Percentiles rank a stretch among this genome's conserved stretches.
These are phyloP conservation scores for Silene noctiflora DNA, from an alignment of 179 eudicot genomes.

Conservation along the genomic window DNA sequence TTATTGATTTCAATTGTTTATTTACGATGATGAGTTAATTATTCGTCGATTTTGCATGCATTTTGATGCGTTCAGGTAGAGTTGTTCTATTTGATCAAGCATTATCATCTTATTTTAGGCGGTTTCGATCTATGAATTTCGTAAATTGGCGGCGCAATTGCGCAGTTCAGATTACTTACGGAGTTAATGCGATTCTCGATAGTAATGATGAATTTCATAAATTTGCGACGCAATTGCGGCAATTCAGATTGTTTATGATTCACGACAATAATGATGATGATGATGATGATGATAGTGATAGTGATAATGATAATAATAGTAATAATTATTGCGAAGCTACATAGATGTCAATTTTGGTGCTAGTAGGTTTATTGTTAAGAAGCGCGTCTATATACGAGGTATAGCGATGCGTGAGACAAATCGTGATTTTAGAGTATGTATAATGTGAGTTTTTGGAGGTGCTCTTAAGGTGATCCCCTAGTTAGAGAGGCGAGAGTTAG, in stretches of 20 bases:
- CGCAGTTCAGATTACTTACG: background rate
- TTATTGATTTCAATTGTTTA: background rate
- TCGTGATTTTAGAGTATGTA: no score
- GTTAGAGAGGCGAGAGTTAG: no score
- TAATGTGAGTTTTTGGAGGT: no score
- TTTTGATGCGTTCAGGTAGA: background rate
- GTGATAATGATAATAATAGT: no score
- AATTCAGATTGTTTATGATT: no score
- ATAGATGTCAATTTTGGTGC: background rate
- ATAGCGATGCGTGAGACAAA: no score
- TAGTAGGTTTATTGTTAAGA: background rate
- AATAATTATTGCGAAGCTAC: no score
- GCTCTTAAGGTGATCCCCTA: no score
- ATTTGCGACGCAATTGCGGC: background rate
- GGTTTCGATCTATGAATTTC: background rate
- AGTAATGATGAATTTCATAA: background rate
- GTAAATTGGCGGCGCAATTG: no score
- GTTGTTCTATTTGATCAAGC: background rate
- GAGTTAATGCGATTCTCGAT: background rate
- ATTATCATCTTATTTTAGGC: background rate
- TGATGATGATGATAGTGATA: no score
- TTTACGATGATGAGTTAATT: background rate
- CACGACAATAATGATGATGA: no score
- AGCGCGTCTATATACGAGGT: no score
- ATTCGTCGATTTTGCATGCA: background rate